These are phyloP conservation scores for Cryptococcus floricola DNA, from an alignment of 1,284 basidiomycete species.

Conservation along the genomic window DNA sequence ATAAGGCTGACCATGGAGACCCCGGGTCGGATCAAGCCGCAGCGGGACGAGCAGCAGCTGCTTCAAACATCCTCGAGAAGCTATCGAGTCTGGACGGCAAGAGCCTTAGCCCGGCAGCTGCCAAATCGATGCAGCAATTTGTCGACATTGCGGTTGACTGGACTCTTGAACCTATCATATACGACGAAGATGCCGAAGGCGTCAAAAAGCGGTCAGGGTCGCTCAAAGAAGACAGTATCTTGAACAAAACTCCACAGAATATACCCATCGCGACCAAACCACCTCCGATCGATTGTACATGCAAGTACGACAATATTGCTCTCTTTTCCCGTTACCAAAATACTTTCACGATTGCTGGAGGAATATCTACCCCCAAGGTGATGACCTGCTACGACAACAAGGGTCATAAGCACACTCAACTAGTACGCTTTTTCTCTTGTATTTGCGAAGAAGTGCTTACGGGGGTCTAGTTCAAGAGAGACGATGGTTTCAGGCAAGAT, in stretches of 20 bases:
- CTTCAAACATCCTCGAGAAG: too few relatives aligned
- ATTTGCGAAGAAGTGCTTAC: not conserved
- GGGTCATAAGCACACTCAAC: constrained; percentile 68
- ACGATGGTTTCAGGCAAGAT: constrained; percentile 91
- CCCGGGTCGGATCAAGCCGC: too few relatives aligned
- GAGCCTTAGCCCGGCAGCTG: constrained; percentile 1
- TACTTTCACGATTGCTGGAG: constrained; percentile 68
- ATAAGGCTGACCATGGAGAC: too few relatives aligned
- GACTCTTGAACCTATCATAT: too few relatives aligned
- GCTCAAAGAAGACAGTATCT: too few relatives aligned
- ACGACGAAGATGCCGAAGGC: too few relatives aligned
- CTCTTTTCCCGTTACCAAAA: constrained; percentile 64
- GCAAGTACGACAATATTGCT: constrained; percentile 63
- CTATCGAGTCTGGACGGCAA: too few relatives aligned
- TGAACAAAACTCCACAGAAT: constrained; percentile 54
- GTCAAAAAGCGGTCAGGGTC: too few relatives aligned
- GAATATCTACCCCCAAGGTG: constrained; percentile 80
- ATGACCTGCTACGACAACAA: constrained; percentile 65
- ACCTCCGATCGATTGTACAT: constrained; percentile 67
- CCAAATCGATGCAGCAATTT: constrained; percentile 3
- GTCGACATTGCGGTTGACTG: too few relatives aligned
- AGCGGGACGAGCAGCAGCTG: too few relatives aligned
- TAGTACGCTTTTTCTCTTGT: constrained; percentile 57
- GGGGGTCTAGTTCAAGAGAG: constrained; percentile 76
- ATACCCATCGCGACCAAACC: constrained; percentile 77